These are phyloP conservation scores for Herpetospermum pedunculosum DNA, from an alignment of 306 rosid species.

Conservation along the genomic window DNA sequence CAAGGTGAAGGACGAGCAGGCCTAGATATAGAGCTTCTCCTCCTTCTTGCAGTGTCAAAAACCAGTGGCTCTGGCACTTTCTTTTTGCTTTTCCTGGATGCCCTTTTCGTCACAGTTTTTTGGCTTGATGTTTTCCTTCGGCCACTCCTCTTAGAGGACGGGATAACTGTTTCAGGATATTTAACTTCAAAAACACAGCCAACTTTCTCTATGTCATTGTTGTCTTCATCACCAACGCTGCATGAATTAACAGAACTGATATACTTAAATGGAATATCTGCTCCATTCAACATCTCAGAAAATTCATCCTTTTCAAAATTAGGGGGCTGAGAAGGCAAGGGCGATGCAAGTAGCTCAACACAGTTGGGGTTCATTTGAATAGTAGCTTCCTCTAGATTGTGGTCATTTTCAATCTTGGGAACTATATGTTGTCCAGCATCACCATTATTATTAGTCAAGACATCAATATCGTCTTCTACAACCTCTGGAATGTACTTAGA, in stretches of 20 bases:
- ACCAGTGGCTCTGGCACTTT: conserved; percentile 24
- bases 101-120: conserved; percentile 43
- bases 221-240: conserved; percentile 22
- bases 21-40: conserved; percentile 68
- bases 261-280: conserved; percentile 24
- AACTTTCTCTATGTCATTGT: conserved; percentile 31
- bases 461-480: conserved; percentile 14
- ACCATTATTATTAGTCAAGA: conserved; percentile 11
- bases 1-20: conserved; percentile 70
- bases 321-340: conserved; percentile 28
- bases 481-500: conserved; percentile 4
- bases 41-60: conserved; percentile 48
- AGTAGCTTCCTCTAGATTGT: conserved; percentile 26
- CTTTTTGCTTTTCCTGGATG: conserved; percentile 41
- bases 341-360: conserved; percentile 24
- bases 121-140: conserved; percentile 38
- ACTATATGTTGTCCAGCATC: conserved; percentile 16
- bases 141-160: conserved; percentile 41
- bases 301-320: conserved; percentile 22
- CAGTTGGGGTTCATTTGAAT: conserved; percentile 16
- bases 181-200: conserved; percentile 30
- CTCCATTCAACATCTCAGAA: conserved; percentile 20
- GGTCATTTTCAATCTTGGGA: conserved; percentile 22
- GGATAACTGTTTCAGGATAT: conserved; percentile 19
- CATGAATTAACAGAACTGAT: conserved; percentile 27